Evolutionary conservation across 805 yeast species (phyloP), one percentile per base, ranked within the genome.

Genomic region (Pichia kluyveri): DNA sequence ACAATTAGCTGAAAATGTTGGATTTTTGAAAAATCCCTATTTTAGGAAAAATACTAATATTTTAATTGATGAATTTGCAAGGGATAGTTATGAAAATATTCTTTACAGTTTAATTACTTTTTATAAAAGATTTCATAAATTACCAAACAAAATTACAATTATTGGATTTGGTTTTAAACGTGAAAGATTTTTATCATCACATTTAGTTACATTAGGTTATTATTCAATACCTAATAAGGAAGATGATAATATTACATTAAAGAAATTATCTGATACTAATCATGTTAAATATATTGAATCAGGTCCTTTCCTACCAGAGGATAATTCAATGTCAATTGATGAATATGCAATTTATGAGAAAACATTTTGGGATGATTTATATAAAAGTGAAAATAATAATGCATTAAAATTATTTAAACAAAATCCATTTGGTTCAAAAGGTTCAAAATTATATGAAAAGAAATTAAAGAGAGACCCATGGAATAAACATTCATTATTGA

Each of bases 71-170:
- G 90, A 83, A 54, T 82, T 62, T 60, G 88, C 95, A 0, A 66
- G 87, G 38, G 95, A 86, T 61, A 84, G 93, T 1, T 82, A 82
- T 59, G 95, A 86, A 58, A 86, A 86, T 61, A 75, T 86, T 7
- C 51, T 84, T 3, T 84, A 78, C 60, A 77, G 83, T 53, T 54
- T 83, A 2, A 69, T 75, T 36, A 65, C 79, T 45, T 85, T 71
- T 58, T 60, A 72, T 31, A 79, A 81, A 53, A 50, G 71, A 2
- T 60, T 66, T 4, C 67, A 70, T 0, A 23, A 9, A 1, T 82
- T 73, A 51, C 95, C 95, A 0, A 41, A 55, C 0, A 54, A 54
- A 2, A 66, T 86, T 4, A 75, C 79, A 0, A 70, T 87, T 4
- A 76, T 80, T 4, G 93, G 95, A 2, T 85, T 85, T 60, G 88